Conservation (phyloP, 257 asterid species). For the Ocimum tenuiflorum region DNA sequence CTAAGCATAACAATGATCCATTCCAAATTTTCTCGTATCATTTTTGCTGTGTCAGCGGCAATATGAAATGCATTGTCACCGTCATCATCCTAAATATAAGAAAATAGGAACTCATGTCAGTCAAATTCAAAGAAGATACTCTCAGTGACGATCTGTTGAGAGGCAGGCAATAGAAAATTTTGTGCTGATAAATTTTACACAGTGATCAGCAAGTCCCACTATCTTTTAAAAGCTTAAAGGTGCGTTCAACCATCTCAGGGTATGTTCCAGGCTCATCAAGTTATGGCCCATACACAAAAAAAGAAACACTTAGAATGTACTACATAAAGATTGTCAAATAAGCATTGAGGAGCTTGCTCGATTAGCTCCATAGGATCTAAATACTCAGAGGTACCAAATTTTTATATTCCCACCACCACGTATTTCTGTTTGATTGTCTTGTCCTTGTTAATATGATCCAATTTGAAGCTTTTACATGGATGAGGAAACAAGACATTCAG, state of each 20-base stretch:
- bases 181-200: neutral
- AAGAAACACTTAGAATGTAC: no score
- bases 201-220: neutral
- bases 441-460: neutral
- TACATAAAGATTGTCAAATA: no score
- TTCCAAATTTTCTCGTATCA: slow-evolving; percentile 92
- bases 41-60: slow-evolving; percentile 93
- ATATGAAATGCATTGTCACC: slow-evolving; percentile 98
- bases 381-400: neutral
- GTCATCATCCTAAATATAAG: slow-evolving; percentile 75
- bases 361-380: neutral
- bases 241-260: slow-evolving; percentile 2
- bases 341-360: no score
- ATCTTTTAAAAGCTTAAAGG: slow-evolving; percentile 7
- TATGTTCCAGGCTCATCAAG: neutral
- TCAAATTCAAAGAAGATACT: slow-evolving; percentile 7
- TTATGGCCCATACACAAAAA: neutral
- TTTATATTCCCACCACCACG: neutral
- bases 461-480: neutral
- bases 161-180: slow-evolving; percentile 6
- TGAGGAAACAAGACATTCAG: neutral
- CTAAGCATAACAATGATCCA: slow-evolving; percentile 86
- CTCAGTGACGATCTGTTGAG: slow-evolving; percentile 2
- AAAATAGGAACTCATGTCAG: slow-evolving; percentile 20
- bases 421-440: neutral